phyloP scores from a whole-genome alignment of 1,284 basidiomycete species.

The Tylopilus sp. region DNA sequence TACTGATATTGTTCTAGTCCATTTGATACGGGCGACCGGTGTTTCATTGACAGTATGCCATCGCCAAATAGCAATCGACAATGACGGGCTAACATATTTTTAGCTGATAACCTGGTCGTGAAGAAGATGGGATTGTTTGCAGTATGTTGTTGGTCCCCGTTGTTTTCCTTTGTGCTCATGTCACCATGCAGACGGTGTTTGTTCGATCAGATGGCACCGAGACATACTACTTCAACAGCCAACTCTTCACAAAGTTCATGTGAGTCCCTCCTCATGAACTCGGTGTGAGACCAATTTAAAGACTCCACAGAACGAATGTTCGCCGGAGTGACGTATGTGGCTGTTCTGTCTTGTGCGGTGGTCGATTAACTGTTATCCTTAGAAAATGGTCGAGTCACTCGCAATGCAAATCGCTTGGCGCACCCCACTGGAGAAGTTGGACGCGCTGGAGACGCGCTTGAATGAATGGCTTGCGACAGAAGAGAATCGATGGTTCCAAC shows the following conservation, averaged over 20 bases:
- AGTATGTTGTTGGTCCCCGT: slow-evolving; percentile 35
- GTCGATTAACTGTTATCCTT: slow-evolving; percentile 4
- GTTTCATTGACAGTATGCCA: slow-evolving; percentile 61
- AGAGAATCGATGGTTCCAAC: slow-evolving; percentile 73
- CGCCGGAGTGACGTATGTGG: slow-evolving; percentile 61
- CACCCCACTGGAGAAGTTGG: slow-evolving; percentile 68
- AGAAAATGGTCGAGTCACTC: slow-evolving; percentile 68
- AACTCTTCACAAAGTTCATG: slow-evolving; percentile 73
- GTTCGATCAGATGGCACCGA: slow-evolving; percentile 66
- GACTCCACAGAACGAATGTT: slow-evolving; percentile 55
- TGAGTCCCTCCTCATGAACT: slow-evolving; percentile 32
- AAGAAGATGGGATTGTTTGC: slow-evolving; percentile 77
- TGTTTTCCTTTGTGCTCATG: slow-evolving; percentile 10
- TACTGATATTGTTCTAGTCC: slow-evolving; percentile 47
- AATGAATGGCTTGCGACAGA: slow-evolving; percentile 75
- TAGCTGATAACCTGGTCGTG: slow-evolving; percentile 67
- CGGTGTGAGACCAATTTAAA: background rate
- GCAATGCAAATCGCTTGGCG: slow-evolving; percentile 73
- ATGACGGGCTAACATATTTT: background rate
- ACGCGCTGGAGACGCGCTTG: slow-evolving; percentile 59
- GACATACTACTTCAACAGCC: slow-evolving; percentile 77
- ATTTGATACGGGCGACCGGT: slow-evolving; percentile 75
- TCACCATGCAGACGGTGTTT: slow-evolving; percentile 54
- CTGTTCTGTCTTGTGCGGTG: background rate
- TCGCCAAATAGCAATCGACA: background rate